Evolutionary conservation across 1,284 basidiomycete species (phyloP), one percentile per base, ranked within the genome.

Genomic region (Malassezia nana): DNA sequence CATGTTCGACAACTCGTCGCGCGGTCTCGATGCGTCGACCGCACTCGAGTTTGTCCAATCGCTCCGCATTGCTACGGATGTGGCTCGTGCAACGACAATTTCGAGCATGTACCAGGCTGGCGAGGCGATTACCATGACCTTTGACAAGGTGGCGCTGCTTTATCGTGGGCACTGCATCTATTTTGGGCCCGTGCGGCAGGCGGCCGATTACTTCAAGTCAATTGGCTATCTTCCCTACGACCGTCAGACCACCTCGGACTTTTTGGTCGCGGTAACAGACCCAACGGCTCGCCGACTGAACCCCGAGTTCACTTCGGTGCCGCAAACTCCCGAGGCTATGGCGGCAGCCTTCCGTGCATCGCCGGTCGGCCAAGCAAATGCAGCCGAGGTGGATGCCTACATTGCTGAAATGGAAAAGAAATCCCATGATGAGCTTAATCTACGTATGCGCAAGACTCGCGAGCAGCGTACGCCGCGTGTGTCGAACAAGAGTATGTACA

Each of bases 231-330:
- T 82, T 28, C 66, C 64, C 2, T 67, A 68, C 15, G 80, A 84
- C 33, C 60, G 64, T 12, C 68, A 70, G 55, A 69, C 68, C 4
- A 66, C 65, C 5, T 60, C 66, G 29, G 68, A 70, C 46, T 70
- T 60, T 54, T 55, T 70, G n/a, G 76, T 77, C 16, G 72, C 71
- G 2, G 74, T 75, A 56, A 79, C 78, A 7, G 77, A 78, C 58
- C 65, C 72, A 0, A 64, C 74, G 47, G 77, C 75, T 25, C 74
- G 76, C n/a, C 66, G 68, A 42, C 25, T 69, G n/a, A 67, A 67
- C 24, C 65, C 75, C 6, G 74, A 67, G 7, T 64, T 58, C 39
- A 63, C 75, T 43, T 29, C 51, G 0, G 65, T 69, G 0, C 70
- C 63, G 20, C 52, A 55, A 20, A 69, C 67, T 35, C 56, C 70